Evolutionary conservation across 306 rosid genomes (phyloP).

Genomic region (Erythrophleum fordii): DNA sequence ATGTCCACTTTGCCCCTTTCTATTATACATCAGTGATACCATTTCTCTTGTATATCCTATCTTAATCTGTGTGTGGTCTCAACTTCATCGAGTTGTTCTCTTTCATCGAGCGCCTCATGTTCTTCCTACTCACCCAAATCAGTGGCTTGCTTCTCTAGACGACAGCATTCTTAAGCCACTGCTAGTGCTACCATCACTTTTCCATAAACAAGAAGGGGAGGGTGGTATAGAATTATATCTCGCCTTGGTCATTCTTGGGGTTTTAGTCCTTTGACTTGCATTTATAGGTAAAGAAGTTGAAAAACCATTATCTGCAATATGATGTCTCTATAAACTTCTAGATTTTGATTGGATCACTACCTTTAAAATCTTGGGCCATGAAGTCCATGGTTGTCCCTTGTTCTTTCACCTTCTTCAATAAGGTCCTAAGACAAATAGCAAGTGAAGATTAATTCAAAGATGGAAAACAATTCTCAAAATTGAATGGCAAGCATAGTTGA

Average conservation of each 20-base stretch:
- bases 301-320: conserved; percentile 37
- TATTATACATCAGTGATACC: too few species aligned
- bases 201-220: conserved; percentile 7
- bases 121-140: too few species aligned
- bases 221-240: not conserved
- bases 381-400: conserved; percentile 36
- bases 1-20: too few species aligned
- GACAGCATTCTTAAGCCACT: not conserved
- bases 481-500: not conserved
- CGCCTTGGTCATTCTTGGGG: not conserved
- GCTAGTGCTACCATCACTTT: not conserved
- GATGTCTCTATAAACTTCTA: conserved; percentile 26
- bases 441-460: not conserved
- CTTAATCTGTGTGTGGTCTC: too few species aligned
- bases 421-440: not conserved
- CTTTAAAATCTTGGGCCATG: conserved; percentile 8
- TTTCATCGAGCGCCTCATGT: too few species aligned
- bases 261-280: conserved; percentile 30
- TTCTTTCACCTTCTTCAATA: not conserved
- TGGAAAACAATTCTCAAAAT: not conserved
- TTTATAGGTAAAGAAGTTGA: conserved; percentile 34
- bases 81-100: too few species aligned
- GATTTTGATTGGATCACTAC: not conserved
- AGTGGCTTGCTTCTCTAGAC: conserved; percentile 3
- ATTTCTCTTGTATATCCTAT: too few species aligned